A percentile compares a stretch with the other conserved stretches of the same genome.
phyloP scores from a whole-genome alignment of 768 basidiomycete species.

The Rubroboletus pulcherrimus region DNA sequence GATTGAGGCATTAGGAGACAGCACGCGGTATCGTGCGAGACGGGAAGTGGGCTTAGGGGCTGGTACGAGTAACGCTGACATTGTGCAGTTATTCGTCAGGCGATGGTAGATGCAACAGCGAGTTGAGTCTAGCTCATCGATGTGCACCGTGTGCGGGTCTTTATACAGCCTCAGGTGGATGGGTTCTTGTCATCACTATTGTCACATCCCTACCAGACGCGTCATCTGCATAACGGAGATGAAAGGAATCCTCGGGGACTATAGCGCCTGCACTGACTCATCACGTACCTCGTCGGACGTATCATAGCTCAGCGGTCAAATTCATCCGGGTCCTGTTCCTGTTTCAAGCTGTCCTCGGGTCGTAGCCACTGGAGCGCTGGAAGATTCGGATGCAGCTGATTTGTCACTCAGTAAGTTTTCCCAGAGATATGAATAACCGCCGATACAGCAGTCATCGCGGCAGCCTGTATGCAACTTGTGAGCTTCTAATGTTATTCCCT shows the following conservation, averaged over 20 bases:
- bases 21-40: constrained; percentile 38
- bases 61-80: constrained; percentile 2
- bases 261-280: too few relatives aligned
- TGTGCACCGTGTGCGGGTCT: neutral
- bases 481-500: neutral
- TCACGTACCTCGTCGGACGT: too few relatives aligned
- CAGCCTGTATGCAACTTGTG: too few relatives aligned
- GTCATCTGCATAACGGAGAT: neutral
- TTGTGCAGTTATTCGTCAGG: neutral
- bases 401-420: too few relatives aligned
- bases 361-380: too few relatives aligned
- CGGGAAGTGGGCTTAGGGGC: constrained; percentile 29
- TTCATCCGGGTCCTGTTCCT: too few relatives aligned
- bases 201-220: neutral
- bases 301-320: too few relatives aligned
- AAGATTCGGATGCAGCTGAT: too few relatives aligned
- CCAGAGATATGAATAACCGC: too few relatives aligned
- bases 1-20: constrained; percentile 40
- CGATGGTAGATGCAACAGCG: neutral
- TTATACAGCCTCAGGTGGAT: neutral
- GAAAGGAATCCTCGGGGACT: too few relatives aligned
- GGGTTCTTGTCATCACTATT: neutral
- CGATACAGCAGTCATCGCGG: neutral
- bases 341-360: too few relatives aligned
- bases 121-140: neutral